Evolutionary conservation across 1,139 yeast species (phyloP).

Genomic region (Arxiozyma telluris): DNA sequence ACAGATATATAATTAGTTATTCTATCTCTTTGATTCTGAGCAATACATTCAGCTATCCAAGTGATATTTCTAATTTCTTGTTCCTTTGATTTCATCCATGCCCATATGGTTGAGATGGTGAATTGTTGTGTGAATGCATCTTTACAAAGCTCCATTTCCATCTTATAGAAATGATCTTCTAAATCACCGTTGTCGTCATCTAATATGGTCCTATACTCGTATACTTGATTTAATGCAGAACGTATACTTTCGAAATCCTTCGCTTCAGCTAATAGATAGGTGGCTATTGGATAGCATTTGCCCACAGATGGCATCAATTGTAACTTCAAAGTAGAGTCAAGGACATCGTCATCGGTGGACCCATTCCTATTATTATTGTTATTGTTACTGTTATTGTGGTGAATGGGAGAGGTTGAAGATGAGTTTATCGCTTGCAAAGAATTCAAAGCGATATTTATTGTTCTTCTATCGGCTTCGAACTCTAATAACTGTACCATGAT

Average conservation of each 20-base stretch:
- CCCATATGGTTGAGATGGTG: conserved; percentile 85
- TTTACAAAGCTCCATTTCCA: conserved; percentile 87
- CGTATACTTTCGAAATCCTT: conserved; percentile 85
- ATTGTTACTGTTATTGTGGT: conserved; percentile 28
- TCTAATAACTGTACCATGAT: conserved; percentile 68
- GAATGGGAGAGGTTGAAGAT: conserved; percentile 5
- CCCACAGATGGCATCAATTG: conserved; percentile 81
- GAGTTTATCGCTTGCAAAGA: conserved; percentile 43
- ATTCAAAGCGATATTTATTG: conserved; percentile 84
- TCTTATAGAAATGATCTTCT: conserved; percentile 88
- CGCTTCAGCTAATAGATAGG: conserved; percentile 55
- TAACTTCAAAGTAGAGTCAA: conserved; percentile 51
- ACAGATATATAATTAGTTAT: conserved; percentile 72
- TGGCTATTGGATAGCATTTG: conserved; percentile 65
- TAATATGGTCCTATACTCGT: conserved; percentile 67
- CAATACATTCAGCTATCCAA: conserved; percentile 98
- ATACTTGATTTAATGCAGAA: conserved; percentile 59
- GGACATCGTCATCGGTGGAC: not conserved
- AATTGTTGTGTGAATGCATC: conserved; percentile 96
- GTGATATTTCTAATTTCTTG: conserved; percentile 95
- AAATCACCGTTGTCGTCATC: conserved; percentile 43
- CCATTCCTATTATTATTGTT: not conserved
- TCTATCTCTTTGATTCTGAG: conserved; percentile 77
- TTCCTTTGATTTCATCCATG: conserved; percentile 91
- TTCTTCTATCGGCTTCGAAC: conserved; percentile 93